Evolutionary conservation across 805 yeast species (phyloP).

Genomic region (Limtongia smithiae): DNA sequence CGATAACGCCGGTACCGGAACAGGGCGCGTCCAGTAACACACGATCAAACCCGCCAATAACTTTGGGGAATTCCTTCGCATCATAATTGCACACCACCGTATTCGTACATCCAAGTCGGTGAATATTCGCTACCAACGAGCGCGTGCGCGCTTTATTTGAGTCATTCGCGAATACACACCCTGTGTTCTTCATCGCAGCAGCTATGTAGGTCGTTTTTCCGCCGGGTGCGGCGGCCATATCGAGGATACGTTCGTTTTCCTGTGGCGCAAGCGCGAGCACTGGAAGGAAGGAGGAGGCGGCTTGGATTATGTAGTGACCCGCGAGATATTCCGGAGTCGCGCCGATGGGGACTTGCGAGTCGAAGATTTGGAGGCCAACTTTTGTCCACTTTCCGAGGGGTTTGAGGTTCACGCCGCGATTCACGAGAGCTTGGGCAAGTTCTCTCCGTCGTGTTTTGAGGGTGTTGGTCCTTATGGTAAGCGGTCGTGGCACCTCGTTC

Average conservation of each 20-base stretch:
- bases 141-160: constrained; percentile 95
- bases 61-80: constrained; percentile 97
- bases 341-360: constrained; percentile 98
- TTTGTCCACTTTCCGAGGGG: constrained; percentile 98
- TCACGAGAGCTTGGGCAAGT: constrained; percentile 88
- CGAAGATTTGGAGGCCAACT: constrained; percentile 95
- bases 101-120: constrained; percentile 93
- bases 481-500: constrained; percentile 93
- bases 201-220: constrained; percentile 95
- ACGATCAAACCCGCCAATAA: constrained; percentile 97
- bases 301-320: constrained; percentile 96
- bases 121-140: constrained; percentile 94
- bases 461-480: constrained; percentile 97
- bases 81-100: constrained; percentile 96
- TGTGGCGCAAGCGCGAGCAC: constrained; percentile 98
- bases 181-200: constrained; percentile 97
- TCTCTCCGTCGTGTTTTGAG: constrained; percentile 92
- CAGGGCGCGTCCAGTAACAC: constrained; percentile 96
- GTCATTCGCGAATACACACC: constrained; percentile 95
- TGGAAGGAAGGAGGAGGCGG: constrained; percentile 96
- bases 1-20: constrained; percentile 98
- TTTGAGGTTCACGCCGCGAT: constrained; percentile 94
- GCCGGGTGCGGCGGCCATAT: constrained; percentile 99
- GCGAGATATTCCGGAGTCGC: constrained; percentile 99
- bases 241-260: constrained; percentile 90